Evolutionary conservation across 2,329 filamentous ascomycete species (phyloP).

Genomic region (Pseudocercospora cruenta): DNA sequence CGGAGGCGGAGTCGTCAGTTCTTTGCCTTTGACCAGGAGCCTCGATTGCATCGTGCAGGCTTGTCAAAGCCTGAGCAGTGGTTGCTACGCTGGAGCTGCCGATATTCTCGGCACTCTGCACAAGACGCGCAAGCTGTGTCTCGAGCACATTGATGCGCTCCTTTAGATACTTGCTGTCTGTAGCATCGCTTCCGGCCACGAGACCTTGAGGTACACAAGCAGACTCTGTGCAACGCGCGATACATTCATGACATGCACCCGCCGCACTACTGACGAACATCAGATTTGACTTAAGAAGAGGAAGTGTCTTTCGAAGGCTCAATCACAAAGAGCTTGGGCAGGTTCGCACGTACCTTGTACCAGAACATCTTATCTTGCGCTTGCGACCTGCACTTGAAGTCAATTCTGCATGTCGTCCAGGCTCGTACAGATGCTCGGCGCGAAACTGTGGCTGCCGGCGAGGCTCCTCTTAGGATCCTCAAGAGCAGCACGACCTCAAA

Average conservation of each 20-base stretch:
- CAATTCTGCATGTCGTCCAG: neutral
- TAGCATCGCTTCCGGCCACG: neutral
- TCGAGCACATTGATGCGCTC: slow-evolving; percentile 12
- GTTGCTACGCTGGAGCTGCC: neutral
- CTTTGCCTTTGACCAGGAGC: neutral
- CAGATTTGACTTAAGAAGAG: neutral
- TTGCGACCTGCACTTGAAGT: slow-evolving; percentile 11
- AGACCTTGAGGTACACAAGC: slow-evolving; percentile 19
- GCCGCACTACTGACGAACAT: neutral
- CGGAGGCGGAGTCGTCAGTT: neutral
- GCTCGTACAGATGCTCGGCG: too few relatives aligned
- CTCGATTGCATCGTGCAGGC: neutral
- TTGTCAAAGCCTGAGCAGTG: neutral
- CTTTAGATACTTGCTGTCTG: slow-evolving; percentile 5
- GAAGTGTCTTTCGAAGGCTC: neutral
- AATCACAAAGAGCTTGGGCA: neutral
- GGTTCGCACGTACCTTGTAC: neutral
- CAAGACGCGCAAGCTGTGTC: neutral
- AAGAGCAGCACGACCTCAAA: too few relatives aligned
- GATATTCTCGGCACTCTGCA: neutral
- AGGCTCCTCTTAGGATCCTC: too few relatives aligned
- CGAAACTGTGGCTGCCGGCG: too few relatives aligned
- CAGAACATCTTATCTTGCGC: slow-evolving; percentile 20
- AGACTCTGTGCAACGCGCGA: slow-evolving; percentile 12
- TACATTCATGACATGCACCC: slow-evolving; percentile 17